Evolutionary conservation across 2,329 filamentous ascomycete genomes (phyloP).

Genomic region (Fusarium sp.): DNA sequence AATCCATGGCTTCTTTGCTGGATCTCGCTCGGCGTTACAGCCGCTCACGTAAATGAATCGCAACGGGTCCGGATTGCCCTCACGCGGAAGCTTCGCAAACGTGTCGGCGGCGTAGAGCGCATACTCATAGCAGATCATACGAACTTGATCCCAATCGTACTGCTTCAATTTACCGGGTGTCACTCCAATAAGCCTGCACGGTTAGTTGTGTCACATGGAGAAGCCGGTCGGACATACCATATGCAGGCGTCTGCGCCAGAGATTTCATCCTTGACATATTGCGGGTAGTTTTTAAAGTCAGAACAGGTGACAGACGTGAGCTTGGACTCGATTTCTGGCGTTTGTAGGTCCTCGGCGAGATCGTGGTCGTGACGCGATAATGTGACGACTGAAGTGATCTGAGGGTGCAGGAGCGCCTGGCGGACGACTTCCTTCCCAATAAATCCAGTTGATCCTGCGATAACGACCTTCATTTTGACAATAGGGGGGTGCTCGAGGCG

Average conservation of each 20-base stretch:
- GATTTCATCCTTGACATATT: constrained; percentile 50
- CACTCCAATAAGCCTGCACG: constrained; percentile 48
- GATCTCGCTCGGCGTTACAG: constrained; percentile 53
- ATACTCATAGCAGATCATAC: constrained; percentile 51
- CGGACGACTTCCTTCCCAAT: constrained; percentile 54
- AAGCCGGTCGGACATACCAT: constrained; percentile 42
- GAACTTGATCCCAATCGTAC: constrained; percentile 47
- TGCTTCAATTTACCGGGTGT: constrained; percentile 47
- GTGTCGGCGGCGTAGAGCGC: constrained; percentile 45
- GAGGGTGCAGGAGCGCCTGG: constrained; percentile 48
- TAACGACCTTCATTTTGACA: constrained; percentile 52
- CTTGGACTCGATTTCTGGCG: constrained; percentile 45
- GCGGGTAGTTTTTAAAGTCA: constrained; percentile 53
- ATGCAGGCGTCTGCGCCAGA: constrained; percentile 53
- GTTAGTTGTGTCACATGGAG: not conserved
- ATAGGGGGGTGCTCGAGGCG: not conserved
- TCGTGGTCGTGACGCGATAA: constrained; percentile 50
- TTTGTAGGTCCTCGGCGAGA: constrained; percentile 32
- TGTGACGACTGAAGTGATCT: constrained; percentile 52
- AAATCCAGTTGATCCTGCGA: constrained; percentile 53
- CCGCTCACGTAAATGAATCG: constrained; percentile 62
- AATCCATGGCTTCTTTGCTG: constrained; percentile 50
- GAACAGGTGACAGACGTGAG: constrained; percentile 50
- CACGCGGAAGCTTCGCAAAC: constrained; percentile 42
- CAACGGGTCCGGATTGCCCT: constrained; percentile 45